Evolutionary conservation across 352 stramenopile species (phyloP).

Genomic region (Phytophthora megakarya): DNA sequence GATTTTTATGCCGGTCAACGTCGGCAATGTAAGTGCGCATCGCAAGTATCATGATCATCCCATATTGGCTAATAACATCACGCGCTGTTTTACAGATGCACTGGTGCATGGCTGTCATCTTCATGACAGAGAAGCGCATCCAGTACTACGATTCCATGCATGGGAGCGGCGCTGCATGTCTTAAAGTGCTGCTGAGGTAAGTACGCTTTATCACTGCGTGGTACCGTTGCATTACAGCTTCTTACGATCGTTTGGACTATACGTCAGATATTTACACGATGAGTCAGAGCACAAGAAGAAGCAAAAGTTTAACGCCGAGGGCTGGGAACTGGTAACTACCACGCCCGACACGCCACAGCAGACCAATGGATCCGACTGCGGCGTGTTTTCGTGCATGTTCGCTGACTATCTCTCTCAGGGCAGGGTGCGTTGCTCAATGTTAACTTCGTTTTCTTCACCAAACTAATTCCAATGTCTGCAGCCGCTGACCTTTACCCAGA

Average conservation of each 20-base stretch:
- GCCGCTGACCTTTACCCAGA: constrained; percentile 73
- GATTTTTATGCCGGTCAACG: constrained; percentile 86
- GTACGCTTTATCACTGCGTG: background rate
- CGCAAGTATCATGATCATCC: background rate
- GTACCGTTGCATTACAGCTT: background rate
- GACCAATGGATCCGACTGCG: constrained; percentile 84
- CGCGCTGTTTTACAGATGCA: constrained; percentile 58
- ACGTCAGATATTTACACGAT: constrained; percentile 74
- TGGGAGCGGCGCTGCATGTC: constrained; percentile 64
- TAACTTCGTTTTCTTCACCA: background rate
- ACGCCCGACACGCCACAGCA: constrained; percentile 72
- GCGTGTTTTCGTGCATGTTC: constrained; percentile 89
- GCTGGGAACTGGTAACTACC: constrained; percentile 71
- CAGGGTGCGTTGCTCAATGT: constrained; percentile 39
- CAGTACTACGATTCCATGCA: constrained; percentile 91
- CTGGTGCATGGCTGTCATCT: constrained; percentile 88
- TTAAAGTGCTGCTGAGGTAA: constrained; percentile 72
- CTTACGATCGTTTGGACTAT: background rate
- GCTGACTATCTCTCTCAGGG: constrained; percentile 78
- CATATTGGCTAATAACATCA: background rate
- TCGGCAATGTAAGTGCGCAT: constrained; percentile 71
- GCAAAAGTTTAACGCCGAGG: constrained; percentile 56
- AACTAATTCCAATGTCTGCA: constrained; percentile 22
- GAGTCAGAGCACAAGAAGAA: constrained; percentile 89
- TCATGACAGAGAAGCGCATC: constrained; percentile 88